Evolutionary conservation across 768 basidiomycete species (phyloP), one percentile per base, ranked within the genome.

Genomic region (Termitomyces sp.): DNA sequence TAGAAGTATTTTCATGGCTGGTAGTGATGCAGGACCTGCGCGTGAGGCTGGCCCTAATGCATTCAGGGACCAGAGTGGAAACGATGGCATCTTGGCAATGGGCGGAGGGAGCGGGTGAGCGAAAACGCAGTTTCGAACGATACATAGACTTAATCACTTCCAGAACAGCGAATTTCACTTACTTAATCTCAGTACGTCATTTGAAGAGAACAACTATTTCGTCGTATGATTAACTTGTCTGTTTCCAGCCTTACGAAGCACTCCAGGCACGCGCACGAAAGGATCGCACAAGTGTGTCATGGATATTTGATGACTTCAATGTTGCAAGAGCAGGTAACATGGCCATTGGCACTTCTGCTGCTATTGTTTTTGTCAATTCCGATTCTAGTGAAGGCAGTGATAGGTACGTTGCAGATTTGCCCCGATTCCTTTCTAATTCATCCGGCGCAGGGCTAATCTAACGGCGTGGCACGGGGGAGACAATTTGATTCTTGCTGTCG

Each of bases 301-400:
- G 86, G 85, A 74, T 81, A 57, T 77, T 92, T 42, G 71, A 91
- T 57, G 84, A 94, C 68, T 92, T 80, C 65, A 75, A 93, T 64
- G 76, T 84, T 21, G 65, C 58, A 0, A 65, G 69, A 0, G 86
- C 85, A 8, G 78, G 72, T 2, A 77, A 73, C 40, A 71, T 77
- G 49, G 84, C 78, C 0, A 69, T 72, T 4, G 73, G 66, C 25
- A 78, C 79, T 55, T 83, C 84, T 19, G 85, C 85, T 10, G 87
- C 87, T 2, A 76, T 95, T 37, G 92, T 95, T 6, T 93, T 94
- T 69, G 77, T 93, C 62, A 84, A 85, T 59, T 79, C 89, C 3
- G 88, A 94, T 67, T 92, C 90, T 4, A 92, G 94, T n/a, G 94
- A 95, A 89, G 90, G 50, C 32, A 59, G 53, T 38, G 57, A 58